Base-by-base conservation (phyloP, 495 filamentous ascomycete species). In the Penicillium ochrochloron region DNA sequence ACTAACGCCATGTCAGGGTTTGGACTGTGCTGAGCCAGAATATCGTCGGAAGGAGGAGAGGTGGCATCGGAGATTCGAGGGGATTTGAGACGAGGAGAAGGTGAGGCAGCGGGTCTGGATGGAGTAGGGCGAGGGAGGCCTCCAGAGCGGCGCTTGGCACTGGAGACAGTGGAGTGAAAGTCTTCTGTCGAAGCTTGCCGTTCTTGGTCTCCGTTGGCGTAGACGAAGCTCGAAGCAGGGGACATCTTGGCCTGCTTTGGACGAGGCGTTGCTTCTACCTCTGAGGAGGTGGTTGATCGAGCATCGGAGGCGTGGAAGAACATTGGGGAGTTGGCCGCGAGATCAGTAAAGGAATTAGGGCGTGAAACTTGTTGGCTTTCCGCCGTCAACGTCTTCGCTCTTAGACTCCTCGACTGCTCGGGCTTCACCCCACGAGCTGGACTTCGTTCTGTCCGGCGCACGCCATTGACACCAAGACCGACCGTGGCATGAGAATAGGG, bases 231-330 rank as follows among this genome's bases (percentile, higher is more conserved):
- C 2, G 88, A 68, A 0, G 80, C 66, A 3, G 75, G 70, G 9
- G 72, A 61, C 31, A 66, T 52, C 76, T 78, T 79, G 52, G 54
- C 66, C 54, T 63, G 61, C 44, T 65, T 70, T 41, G 71, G 72
- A 33, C 75, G 73, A 55, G 63, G 35, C n/a, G 46, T 46, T 25
- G 21, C 53, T 29, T 75, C 71, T 17, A 62, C 52, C 35, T 79
- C 74, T 10, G 74, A 71, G 31, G 69, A 59, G 33, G 62, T 63
- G 27, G 76, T 65, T 14, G 80, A 76, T 63, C 85, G 87, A n/a
- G 83, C 87, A 63, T 92, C 89, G 67, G 84, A 86, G 9, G 90
- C 91, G 75, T 90, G 89, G 70, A 94, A 93, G 78, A 94, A 93
- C 74, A 88, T 89, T 34, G 88, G 85, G 5, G 85, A 71, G 7